A percentile compares a stretch with the other conserved stretches of the same genome.
These are phyloP conservation scores for Brassica balearica DNA, from an alignment of 441 rosid genomes.

Conservation along the genomic window DNA sequence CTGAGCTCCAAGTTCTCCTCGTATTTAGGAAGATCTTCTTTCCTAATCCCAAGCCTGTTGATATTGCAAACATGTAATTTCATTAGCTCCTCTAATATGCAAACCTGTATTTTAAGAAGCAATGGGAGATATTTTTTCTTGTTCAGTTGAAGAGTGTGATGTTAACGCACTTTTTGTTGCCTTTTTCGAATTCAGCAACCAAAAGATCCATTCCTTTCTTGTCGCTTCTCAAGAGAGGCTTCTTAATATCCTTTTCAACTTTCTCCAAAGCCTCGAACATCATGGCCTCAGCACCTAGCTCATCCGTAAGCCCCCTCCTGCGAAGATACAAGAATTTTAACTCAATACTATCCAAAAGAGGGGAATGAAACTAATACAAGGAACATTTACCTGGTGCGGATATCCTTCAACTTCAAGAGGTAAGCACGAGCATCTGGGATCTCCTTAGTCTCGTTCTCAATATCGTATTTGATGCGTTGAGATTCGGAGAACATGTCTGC, in stretches of 20 bases:
- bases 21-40: conserved; percentile 91
- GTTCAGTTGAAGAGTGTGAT: neutral
- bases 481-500: conserved; percentile 87
- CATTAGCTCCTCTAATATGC: conserved; percentile 3
- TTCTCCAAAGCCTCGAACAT: conserved; percentile 97
- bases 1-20: conserved; percentile 82
- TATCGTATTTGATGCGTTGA: conserved; percentile 70
- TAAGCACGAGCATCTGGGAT: conserved; percentile 92
- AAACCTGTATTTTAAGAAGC: too few species aligned
- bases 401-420: conserved; percentile 75
- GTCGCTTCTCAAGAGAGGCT: conserved; percentile 92
- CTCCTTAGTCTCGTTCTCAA: conserved; percentile 65
- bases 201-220: conserved; percentile 93
- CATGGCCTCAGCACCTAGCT: conserved; percentile 92
- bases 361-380: neutral
- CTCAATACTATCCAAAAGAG: conserved; percentile 2
- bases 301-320: conserved; percentile 88
- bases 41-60: conserved; percentile 82
- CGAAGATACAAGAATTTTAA: conserved; percentile 26
- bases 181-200: conserved; percentile 84
- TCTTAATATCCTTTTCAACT: conserved; percentile 89
- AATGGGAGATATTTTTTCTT: too few species aligned
- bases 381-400: conserved; percentile 65
- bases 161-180: conserved; percentile 77
- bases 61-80: conserved; percentile 12